These are phyloP conservation scores for Exserohilum rostratum DNA, from an alignment of 2,329 filamentous ascomycete genomes.

Conservation along the genomic window DNA sequence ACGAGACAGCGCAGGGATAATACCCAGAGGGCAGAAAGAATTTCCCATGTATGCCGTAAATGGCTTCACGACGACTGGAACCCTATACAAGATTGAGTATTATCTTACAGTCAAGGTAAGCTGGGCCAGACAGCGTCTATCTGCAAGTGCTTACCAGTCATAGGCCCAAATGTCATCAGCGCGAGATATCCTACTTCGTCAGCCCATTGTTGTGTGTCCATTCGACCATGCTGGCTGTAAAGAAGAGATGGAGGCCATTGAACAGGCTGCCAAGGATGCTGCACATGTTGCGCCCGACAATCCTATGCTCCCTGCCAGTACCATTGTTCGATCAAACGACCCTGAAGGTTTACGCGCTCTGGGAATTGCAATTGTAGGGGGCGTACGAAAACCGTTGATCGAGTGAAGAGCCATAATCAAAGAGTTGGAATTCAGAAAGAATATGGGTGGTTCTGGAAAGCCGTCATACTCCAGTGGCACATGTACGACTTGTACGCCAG, in stretches of 20 bases:
- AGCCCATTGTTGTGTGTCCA: conserved; percentile 95
- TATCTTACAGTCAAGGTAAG: conserved; percentile 89
- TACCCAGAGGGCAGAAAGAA: conserved; percentile 81
- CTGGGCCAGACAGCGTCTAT: neutral
- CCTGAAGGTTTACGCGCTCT: conserved; percentile 65
- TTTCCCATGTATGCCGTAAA: conserved; percentile 89
- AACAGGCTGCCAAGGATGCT: conserved; percentile 92
- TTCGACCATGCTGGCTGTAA: conserved; percentile 95
- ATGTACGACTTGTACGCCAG: neutral
- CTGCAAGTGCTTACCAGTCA: conserved; percentile 14
- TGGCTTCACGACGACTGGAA: conserved; percentile 92
- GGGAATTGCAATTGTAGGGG: conserved; percentile 68
- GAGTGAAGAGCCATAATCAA: conserved; percentile 56
- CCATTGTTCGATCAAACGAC: conserved; percentile 81
- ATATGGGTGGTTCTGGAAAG: neutral
- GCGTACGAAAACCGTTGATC: conserved; percentile 67
- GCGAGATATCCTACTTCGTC: conserved; percentile 83
- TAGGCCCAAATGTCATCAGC: conserved; percentile 88
- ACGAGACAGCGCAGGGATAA: conserved; percentile 83
- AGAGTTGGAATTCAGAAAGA: conserved; percentile 1
- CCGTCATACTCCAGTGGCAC: neutral
- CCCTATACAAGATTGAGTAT: conserved; percentile 97
- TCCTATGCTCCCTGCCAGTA: conserved; percentile 86
- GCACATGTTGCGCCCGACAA: conserved; percentile 86
- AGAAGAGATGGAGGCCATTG: conserved; percentile 98